These are phyloP conservation scores for Alnus rubra DNA, from an alignment of 306 rosid species.

Conservation along the genomic window DNA sequence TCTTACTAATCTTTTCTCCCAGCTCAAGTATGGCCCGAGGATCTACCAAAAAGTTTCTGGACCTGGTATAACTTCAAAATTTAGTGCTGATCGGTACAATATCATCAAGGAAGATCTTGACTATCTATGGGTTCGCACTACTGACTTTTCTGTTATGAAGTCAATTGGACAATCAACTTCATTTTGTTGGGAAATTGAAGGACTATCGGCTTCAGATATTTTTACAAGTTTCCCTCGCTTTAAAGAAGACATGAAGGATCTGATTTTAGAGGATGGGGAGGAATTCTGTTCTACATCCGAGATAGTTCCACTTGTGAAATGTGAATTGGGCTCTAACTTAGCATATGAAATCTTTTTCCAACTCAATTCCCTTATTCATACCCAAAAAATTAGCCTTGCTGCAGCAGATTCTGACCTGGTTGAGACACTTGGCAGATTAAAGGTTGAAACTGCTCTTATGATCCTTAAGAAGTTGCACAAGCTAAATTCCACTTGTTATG, in stretches of 20 bases:
- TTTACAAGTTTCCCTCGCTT: constrained; percentile 61
- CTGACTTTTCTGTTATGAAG: constrained; percentile 62
- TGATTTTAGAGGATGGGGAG: constrained; percentile 54
- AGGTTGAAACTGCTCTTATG: constrained; percentile 46
- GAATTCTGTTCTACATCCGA: constrained; percentile 46
- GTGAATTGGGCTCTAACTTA: constrained; percentile 33
- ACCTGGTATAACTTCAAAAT: constrained; percentile 50
- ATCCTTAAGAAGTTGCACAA: constrained; percentile 76
- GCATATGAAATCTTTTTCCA: constrained; percentile 77
- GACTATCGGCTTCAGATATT: constrained; percentile 41
- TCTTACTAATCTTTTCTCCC: constrained; percentile 18
- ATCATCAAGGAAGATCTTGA: constrained; percentile 74
- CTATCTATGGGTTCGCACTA: constrained; percentile 78
- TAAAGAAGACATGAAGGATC: constrained; percentile 46
- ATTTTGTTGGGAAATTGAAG: constrained; percentile 66
- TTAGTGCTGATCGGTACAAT: constrained; percentile 58
- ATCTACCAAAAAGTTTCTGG: constrained; percentile 60
- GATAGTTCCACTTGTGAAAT: constrained; percentile 69
- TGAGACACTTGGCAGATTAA: constrained; percentile 51
- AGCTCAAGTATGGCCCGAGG: constrained; percentile 84
- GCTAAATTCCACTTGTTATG: constrained; percentile 63
- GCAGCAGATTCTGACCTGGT: constrained; percentile 59
- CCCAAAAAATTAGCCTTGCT: constrained; percentile 74
- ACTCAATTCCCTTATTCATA: constrained; percentile 80
- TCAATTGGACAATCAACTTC: constrained; percentile 75